Base-by-base conservation (phyloP, 164 flowering plant species). In the Dillenia turbinata region DNA sequence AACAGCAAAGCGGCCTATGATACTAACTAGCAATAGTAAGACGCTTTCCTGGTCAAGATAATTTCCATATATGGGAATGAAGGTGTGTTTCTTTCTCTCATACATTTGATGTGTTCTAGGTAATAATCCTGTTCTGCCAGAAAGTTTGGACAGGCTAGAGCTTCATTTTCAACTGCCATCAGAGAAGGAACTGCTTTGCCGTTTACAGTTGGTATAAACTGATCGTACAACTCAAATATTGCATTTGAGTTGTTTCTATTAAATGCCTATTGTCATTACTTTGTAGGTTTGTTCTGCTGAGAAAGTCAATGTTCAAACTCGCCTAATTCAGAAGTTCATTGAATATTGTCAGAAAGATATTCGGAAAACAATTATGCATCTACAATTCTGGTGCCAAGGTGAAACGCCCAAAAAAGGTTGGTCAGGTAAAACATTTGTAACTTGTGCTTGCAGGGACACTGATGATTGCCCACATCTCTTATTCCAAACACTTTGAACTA, bases 381-480 rank as follows among this genome's bases (percentile, higher is more conserved):
- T 95, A 57, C 99, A 95, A 79, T 95, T 91, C 73, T 95, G 97
- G 99, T 89, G 86, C 81, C 97, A 88, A 79, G 85, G 86, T 53
- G 73, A 66, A 69, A 40, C 64, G 43, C 43, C 10, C 48, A 44
- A 60, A 61, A 64, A 67, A 78, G 98, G 98, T 89, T 26, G 64
- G 71, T 66, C 52, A 17, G 3, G 6, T 47, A 40, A 26, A 2
- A 26, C 33, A 26, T 26, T 26, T 26, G 5, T 26, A 26, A 26
- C 33, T 26, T 26, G 33, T 26, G 33, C 33, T 26, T 26, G 33
- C 33, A 26, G 33, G 33, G 33, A 26, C 5, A 26, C 33, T 2
- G 33, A 26, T 26, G 33, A 26, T 26, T 26, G 5, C 26, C 26
- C 26, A 24, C 3, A 24, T 24, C 33, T 26, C 33, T 26, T 26